Evolutionary conservation across 1,284 basidiomycete genomes (phyloP).

Genomic region (Chalciporus sp.): DNA sequence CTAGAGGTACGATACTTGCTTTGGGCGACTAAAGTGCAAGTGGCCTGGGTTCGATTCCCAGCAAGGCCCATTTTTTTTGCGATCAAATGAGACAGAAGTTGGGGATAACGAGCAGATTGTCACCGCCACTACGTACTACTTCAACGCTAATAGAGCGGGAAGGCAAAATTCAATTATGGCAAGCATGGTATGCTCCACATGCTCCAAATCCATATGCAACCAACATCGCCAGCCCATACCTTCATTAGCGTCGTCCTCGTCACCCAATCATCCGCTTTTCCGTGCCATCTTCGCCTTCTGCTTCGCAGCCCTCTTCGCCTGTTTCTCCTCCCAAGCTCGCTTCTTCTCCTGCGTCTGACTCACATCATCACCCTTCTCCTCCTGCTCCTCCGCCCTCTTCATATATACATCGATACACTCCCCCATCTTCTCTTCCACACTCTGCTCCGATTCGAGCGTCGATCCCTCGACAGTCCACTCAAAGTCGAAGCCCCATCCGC

Average conservation of each 20-base stretch:
- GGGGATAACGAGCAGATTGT: too few species aligned
- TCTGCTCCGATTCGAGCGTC: conserved; percentile 4
- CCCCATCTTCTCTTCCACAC: conserved; percentile 69
- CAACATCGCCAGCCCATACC: too few species aligned
- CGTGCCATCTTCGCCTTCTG: conserved; percentile 30
- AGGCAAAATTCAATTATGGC: too few species aligned
- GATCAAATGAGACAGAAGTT: too few species aligned
- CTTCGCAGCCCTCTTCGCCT: conserved; percentile 41
- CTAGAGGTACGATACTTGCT: conserved; percentile 30
- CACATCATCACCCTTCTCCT: conserved; percentile 54
- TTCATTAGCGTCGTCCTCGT: not conserved
- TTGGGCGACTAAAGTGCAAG: conserved; percentile 39
- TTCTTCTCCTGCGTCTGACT: conserved; percentile 77
- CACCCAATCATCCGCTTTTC: conserved; percentile 17
- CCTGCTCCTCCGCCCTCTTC: conserved; percentile 45
- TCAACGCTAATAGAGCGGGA: too few species aligned
- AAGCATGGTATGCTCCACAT: too few species aligned
- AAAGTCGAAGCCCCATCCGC: conserved; percentile 83
- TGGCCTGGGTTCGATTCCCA: conserved; percentile 50
- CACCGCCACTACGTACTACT: too few species aligned
- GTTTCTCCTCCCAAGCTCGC: conserved; percentile 52
- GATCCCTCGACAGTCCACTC: conserved; percentile 54
- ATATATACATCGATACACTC: conserved; percentile 61
- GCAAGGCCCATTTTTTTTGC: conserved; percentile 27
- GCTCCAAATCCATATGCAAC: too few species aligned